Base-by-base conservation (phyloP, 1,139 yeast species). In the Hyphopichia buzzinii region DNA sequence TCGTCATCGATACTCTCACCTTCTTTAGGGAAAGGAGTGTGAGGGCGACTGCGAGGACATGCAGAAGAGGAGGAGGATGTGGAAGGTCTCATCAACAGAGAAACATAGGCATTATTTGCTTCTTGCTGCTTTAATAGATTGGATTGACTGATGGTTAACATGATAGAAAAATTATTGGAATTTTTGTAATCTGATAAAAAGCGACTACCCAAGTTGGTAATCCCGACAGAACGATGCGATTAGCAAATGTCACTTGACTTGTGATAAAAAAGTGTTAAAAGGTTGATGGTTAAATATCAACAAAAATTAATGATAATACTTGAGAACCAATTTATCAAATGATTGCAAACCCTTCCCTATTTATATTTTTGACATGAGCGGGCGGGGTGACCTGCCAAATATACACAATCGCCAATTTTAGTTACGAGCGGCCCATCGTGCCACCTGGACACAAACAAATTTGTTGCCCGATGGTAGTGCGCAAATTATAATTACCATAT, bases 1-100 rank as follows among this genome's bases (percentile, higher is more conserved):
- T 30, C 33, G 16, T 29, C 34, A n/a, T 40, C 35, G n/a, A n/a
- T n/a, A n/a, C n/a, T n/a, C 13, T 33, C 41, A 11, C 21, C 35
- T 17, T 29, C 13, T 31, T 16, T 10, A 28, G 30, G 21, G 22
- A 26, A 11, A 14, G n/a, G 17, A 23, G 23, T 26, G 16, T 28
- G 26, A 17, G 16, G 17, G 15, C 10, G 1, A 12, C 35, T 29
- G 15, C 35, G 26, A 21, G 27, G 22, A 14, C 35, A 33, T n/a
- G 26, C 12, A 15, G 30, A 11, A 4, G 34, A 13, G 15, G 33
- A 6, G 10, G 33, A 16, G 30, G 32, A 17, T 3, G 34, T 17
- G 12, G 35, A 16, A 11, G 38, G 27, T 11, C 28, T 15, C 30
- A 28, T 35, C 15, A 35, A 31, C 4, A 31, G 22, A 15, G 34